Conservation (phyloP, 179 eudicot genomes). For the Corrigiola litoralis region DNA sequence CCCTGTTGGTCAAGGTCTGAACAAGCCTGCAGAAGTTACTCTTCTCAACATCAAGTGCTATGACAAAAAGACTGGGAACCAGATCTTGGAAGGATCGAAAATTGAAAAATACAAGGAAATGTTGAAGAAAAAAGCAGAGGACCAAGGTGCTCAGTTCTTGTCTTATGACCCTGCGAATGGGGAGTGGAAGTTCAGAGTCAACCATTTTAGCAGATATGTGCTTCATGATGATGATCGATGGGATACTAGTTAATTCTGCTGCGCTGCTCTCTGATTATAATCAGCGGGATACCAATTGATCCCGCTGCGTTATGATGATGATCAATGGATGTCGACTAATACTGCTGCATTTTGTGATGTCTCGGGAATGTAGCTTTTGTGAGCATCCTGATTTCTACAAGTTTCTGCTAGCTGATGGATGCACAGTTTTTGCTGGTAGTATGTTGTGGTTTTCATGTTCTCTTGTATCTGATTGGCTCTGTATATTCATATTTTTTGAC, state of each 20-base stretch:
- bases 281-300: not conserved
- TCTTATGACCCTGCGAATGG: slow-evolving; percentile 71
- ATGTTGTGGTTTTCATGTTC: slow-evolving; percentile 18
- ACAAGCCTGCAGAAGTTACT: slow-evolving; percentile 83
- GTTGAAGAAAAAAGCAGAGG: slow-evolving; percentile 69
- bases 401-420: not conserved
- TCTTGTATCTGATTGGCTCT: slow-evolving; percentile 2
- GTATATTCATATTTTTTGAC: slow-evolving; percentile 18
- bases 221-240: slow-evolving; percentile 35
- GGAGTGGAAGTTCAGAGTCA: slow-evolving; percentile 84
- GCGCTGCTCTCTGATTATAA: not conserved
- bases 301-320: too few relatives aligned
- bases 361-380: not conserved
- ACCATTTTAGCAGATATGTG: slow-evolving; percentile 66
- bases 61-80: slow-evolving; percentile 67
- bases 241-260: not conserved
- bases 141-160: slow-evolving; percentile 81
- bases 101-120: slow-evolving; percentile 81
- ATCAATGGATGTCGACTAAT: not conserved
- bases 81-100: slow-evolving; percentile 60
- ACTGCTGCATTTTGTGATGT: not conserved
- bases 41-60: slow-evolving; percentile 73
- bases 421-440: slow-evolving; percentile 1
- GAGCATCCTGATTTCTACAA: not conserved
- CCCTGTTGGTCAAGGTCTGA: slow-evolving; percentile 90